Conservation (phyloP, 2,329 filamentous ascomycete species). For the Ceratocystis smalleyi region DNA sequence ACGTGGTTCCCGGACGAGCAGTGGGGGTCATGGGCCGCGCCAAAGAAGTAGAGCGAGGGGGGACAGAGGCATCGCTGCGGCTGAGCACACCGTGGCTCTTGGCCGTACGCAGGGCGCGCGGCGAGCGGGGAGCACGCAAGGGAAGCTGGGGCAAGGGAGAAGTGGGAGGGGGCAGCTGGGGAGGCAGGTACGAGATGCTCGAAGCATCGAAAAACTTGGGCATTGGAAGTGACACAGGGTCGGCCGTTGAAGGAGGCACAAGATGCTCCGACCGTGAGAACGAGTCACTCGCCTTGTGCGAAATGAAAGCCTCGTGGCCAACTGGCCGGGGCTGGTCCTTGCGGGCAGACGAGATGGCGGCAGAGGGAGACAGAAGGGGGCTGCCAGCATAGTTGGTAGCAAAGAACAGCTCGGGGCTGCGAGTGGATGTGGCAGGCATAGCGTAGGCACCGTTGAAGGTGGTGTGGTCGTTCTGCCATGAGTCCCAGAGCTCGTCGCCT, state of each 20-base stretch:
- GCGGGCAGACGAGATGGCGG: not conserved
- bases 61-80: not conserved
- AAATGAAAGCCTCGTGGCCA: conserved; percentile 16
- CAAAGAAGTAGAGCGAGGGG: conserved; percentile 5
- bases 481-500: conserved; percentile 35
- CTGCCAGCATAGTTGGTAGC: conserved; percentile 1
- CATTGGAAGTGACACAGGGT: not conserved
- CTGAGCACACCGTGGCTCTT: conserved; percentile 15
- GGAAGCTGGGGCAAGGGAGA: conserved; percentile 8
- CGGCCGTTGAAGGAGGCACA: not conserved
- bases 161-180: conserved; percentile 6
- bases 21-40: conserved; percentile 9
- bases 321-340: conserved; percentile 11
- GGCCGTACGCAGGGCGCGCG: conserved; percentile 10
- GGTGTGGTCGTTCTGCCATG: conserved; percentile 28
- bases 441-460: conserved; percentile 5
- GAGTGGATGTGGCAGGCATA: conserved; percentile 16
- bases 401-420: conserved; percentile 9
- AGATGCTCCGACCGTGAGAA: conserved; percentile 12
- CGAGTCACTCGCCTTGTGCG: conserved; percentile 15
- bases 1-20: not conserved
- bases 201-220: conserved; percentile 2
- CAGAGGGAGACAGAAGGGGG: conserved; percentile 6
- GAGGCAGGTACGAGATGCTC: conserved; percentile 11
- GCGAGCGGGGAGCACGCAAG: not conserved